Percentiles rank a stretch among this genome's conserved stretches.
These are phyloP conservation scores for Haplosporangium sp. DNA, from an alignment of 371 early-diverging fungal genomes.

Conservation along the genomic window DNA sequence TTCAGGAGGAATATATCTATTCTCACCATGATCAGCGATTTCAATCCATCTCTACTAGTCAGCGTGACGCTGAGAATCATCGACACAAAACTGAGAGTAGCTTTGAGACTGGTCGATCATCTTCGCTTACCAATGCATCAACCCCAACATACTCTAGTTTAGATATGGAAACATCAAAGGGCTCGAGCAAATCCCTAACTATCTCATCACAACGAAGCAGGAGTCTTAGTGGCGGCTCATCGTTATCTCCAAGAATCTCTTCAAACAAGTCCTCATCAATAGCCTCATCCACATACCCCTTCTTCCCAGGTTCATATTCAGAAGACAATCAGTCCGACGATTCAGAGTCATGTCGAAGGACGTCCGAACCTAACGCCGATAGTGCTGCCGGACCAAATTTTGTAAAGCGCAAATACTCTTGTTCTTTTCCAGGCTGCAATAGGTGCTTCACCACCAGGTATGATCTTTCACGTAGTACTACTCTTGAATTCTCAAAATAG, in stretches of 20 bases:
- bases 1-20: not conserved
- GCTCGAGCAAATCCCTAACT: constrained; percentile 10
- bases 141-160: constrained; percentile 41
- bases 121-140: constrained; percentile 53
- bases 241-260: constrained; percentile 19
- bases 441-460: constrained; percentile 74
- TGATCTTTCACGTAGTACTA: not conserved
- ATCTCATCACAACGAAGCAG: constrained; percentile 42
- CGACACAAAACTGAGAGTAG: constrained; percentile 5
- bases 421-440: constrained; percentile 63
- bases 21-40: not conserved
- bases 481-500: not conserved
- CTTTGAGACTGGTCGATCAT: constrained; percentile 39
- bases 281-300: constrained; percentile 33
- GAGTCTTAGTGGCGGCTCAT: constrained; percentile 42
- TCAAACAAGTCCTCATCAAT: constrained; percentile 7
- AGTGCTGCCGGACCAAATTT: constrained; percentile 3
- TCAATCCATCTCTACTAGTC: constrained; percentile 1
- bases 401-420: constrained; percentile 64
- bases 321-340: constrained; percentile 50
- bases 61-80: not conserved
- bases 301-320: constrained; percentile 39
- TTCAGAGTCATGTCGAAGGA: constrained; percentile 27
- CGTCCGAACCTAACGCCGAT: constrained; percentile 35
- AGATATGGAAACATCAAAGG: constrained; percentile 24